Base-by-base conservation (phyloP, 2,329 filamentous ascomycete genomes). In the Neodidymelliopsis sp. region DNA sequence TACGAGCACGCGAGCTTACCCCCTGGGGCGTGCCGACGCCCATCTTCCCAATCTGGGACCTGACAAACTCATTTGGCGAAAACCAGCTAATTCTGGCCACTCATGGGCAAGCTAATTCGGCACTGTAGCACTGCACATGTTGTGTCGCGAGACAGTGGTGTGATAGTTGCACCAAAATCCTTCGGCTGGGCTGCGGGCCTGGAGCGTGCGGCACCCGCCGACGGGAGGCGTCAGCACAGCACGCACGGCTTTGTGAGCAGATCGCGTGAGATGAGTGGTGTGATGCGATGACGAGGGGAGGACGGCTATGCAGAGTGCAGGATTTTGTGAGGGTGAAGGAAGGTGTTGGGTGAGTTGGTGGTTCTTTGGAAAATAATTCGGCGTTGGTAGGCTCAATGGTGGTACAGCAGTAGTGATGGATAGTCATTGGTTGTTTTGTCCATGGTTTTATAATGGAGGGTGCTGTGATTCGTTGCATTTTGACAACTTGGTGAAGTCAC, bases 111-210 rank as follows among this genome's bases (percentile, higher is more conserved):
- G 6, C 6, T 10, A 35, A 24, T 15, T 20, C 24, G 16, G 11
- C 35, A 23, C 20, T 33, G 30, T 46, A 31, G 51, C 42, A 47
- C 51, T 31, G 19, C 35, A 27, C 45, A 28, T 28, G 53, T 35
- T 20, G 45, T 45, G 37, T 53, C 38, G 48, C 25, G 48, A 56
- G 61, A 65, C 19, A 40, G 58, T 67, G 63, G 62, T 62, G 62
- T 65, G 62, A 65, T 53, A 29, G 36, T 51, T 42, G 34, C 30
- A 28, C 36, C 13, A 27, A n/a, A 31, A 47, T 45, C 47, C 45
- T 39, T 34, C 36, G 27, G 45, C 20, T 7, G 11, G 11, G 29
- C 15, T 18, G 15, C 29, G 24, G n/a, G 34, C 34, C 25, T 41
- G 30, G 36, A 33, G 31, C 36, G 38, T 48, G 40, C 61, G 63